Evolutionary conservation across 2,329 filamentous ascomycete species (phyloP).

Genomic region (Ophiostoma piceae): DNA sequence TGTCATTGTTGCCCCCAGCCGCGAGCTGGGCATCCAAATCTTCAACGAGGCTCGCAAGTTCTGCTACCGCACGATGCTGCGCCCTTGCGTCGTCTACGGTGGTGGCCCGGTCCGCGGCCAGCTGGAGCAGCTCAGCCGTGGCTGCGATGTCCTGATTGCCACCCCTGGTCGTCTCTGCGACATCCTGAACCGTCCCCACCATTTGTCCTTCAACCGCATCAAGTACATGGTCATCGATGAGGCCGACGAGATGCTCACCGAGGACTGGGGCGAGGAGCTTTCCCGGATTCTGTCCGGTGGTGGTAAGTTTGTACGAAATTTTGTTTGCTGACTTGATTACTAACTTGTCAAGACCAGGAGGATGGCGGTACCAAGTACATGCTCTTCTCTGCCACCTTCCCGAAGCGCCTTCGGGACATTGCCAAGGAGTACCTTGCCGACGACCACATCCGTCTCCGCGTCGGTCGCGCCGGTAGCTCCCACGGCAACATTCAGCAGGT

Average conservation of each 20-base stretch:
- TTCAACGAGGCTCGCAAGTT: conserved; percentile 91
- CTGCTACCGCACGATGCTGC: conserved; percentile 91
- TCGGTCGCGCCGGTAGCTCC: conserved; percentile 80
- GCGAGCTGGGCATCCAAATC: conserved; percentile 89
- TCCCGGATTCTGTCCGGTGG: conserved; percentile 71
- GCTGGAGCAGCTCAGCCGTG: conserved; percentile 66
- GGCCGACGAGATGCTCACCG: conserved; percentile 82
- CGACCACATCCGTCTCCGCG: conserved; percentile 72
- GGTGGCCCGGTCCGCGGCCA: conserved; percentile 69
- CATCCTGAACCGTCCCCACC: conserved; percentile 66
- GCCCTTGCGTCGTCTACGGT: conserved; percentile 84
- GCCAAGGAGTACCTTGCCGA: conserved; percentile 70
- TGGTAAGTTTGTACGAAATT: conserved; percentile 50
- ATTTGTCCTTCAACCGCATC: conserved; percentile 69
- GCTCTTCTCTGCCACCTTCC: conserved; percentile 95
- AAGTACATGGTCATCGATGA: conserved; percentile 85
- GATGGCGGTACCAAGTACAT: conserved; percentile 64
- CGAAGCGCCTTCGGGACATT: conserved; percentile 68
- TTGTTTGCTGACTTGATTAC: neutral
- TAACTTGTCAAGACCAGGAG: conserved; percentile 55
- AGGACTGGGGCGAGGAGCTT: conserved; percentile 74
- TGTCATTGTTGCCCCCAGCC: conserved; percentile 76
- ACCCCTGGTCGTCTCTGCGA: conserved; percentile 83
- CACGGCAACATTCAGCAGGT: conserved; percentile 79
- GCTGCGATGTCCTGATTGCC: conserved; percentile 83